Evolutionary conservation across 2,329 filamentous ascomycete genomes (phyloP).

Genomic region (Davidsoniella eucalypti): DNA sequence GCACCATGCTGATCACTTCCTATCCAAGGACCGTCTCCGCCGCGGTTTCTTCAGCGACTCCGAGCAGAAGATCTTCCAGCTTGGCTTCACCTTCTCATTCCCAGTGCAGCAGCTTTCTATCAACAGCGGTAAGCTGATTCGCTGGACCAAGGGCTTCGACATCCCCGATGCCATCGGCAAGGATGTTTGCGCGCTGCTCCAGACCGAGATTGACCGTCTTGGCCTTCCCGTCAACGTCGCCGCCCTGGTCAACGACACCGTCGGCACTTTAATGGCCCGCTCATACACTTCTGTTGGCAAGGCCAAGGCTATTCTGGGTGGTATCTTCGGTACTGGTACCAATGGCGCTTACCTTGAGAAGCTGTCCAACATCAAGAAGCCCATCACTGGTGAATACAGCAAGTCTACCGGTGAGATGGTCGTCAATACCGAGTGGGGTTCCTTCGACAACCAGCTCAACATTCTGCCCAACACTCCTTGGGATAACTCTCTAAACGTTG

Average conservation of each 20-base stretch:
- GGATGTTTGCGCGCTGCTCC: conserved; percentile 82
- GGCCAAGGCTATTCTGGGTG: conserved; percentile 74
- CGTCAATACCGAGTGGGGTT: conserved; percentile 96
- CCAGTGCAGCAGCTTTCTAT: conserved; percentile 88
- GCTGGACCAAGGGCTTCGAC: conserved; percentile 98
- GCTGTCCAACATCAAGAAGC: conserved; percentile 68
- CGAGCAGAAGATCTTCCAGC: conserved; percentile 54
- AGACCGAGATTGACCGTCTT: conserved; percentile 75
- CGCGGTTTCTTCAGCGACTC: conserved; percentile 48
- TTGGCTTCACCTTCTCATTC: conserved; percentile 99
- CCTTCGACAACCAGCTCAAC: conserved; percentile 85
- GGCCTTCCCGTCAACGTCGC: conserved; percentile 84
- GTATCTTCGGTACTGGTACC: conserved; percentile 93
- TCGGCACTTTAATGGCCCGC: conserved; percentile 92
- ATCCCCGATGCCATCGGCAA: conserved; percentile 88
- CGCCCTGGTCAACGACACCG: conserved; percentile 91
- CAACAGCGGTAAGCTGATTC: conserved; percentile 83
- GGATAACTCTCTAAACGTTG: conserved; percentile 60
- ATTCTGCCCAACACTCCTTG: conserved; percentile 75
- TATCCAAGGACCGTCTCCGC: conserved; percentile 26
- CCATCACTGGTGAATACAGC: conserved; percentile 54
- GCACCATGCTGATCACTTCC: conserved; percentile 77
- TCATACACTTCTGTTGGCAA: conserved; percentile 87
- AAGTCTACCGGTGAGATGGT: conserved; percentile 82
- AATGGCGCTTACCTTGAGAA: conserved; percentile 97